These are phyloP conservation scores for Haberlea rhodopensis DNA, from an alignment of 257 asterid genomes.

Conservation along the genomic window DNA sequence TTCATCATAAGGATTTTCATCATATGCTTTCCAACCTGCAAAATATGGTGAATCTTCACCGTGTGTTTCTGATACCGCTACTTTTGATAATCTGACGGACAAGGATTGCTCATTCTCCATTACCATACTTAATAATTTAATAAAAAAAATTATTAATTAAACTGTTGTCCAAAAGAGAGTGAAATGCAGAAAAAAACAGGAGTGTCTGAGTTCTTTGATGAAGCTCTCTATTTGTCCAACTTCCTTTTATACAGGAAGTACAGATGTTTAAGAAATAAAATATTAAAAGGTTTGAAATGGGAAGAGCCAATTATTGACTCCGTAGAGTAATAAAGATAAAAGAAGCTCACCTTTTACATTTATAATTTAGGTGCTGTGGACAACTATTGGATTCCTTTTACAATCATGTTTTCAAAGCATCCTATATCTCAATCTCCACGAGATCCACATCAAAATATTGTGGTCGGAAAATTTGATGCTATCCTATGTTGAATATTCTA, in stretches of 20 bases:
- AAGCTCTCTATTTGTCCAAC: not conserved
- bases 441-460: not conserved
- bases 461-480: not conserved
- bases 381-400: not conserved
- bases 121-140: constrained; percentile 35
- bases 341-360: too few species aligned
- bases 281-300: not conserved
- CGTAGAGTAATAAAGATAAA: not conserved
- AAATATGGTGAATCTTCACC: constrained; percentile 91
- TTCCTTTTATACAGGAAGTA: not conserved
- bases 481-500: too few species aligned
- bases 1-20: constrained; percentile 72
- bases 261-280: too few species aligned
- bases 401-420: not conserved
- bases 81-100: constrained; percentile 39
- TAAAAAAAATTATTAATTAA: not conserved
- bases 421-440: not conserved
- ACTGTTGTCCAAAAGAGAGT: not conserved
- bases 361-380: not conserved
- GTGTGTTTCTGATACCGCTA: constrained; percentile 74
- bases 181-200: not conserved
- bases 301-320: not conserved
- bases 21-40: constrained; percentile 95
- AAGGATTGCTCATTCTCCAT: constrained; percentile 23
- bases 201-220: not conserved